Conservation (phyloP, 1,284 basidiomycete genomes). For the Schizophyllum amplum region DNA sequence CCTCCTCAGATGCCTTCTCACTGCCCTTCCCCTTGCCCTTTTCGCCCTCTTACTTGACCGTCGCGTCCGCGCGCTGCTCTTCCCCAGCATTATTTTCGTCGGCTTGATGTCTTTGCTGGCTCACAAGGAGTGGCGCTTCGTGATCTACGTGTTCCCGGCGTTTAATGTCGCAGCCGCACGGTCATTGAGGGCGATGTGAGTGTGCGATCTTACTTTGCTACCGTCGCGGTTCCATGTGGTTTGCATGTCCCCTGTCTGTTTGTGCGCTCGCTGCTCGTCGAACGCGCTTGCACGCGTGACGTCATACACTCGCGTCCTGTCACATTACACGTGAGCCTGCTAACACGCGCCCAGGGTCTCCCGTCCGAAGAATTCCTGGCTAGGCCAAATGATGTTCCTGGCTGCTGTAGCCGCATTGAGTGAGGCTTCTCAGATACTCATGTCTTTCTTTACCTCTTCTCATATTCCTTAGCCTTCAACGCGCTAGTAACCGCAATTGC, state of each 20-base stretch:
- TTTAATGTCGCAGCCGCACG: constrained; percentile 77
- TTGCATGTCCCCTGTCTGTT: not conserved
- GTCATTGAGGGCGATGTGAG: constrained; percentile 55
- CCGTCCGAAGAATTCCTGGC: constrained; percentile 33
- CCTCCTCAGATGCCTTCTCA: constrained; percentile 76
- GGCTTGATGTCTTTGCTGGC: constrained; percentile 65
- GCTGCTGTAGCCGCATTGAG: constrained; percentile 36
- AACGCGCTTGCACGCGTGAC: not conserved
- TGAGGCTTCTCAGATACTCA: too few relatives aligned
- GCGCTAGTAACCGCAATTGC: constrained; percentile 41
- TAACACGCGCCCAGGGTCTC: constrained; percentile 28
- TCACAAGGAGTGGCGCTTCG: constrained; percentile 96
- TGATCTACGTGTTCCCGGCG: constrained; percentile 80
- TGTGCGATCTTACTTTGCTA: too few relatives aligned
- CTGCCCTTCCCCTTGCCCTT: constrained; percentile 56
- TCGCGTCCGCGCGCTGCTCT: constrained; percentile 41
- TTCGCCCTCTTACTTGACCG: constrained; percentile 40
- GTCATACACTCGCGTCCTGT: not conserved
- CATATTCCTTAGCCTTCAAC: constrained; percentile 30
- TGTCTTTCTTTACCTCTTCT: too few relatives aligned
- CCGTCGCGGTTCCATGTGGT: too few relatives aligned
- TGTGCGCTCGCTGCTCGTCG: not conserved
- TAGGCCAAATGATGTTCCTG: constrained; percentile 38
- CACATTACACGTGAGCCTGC: not conserved
- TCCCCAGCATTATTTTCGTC: constrained; percentile 52